phyloP scores from a whole-genome alignment of 176 grass and related monocot genomes.

The Microstegium vimineum region DNA sequence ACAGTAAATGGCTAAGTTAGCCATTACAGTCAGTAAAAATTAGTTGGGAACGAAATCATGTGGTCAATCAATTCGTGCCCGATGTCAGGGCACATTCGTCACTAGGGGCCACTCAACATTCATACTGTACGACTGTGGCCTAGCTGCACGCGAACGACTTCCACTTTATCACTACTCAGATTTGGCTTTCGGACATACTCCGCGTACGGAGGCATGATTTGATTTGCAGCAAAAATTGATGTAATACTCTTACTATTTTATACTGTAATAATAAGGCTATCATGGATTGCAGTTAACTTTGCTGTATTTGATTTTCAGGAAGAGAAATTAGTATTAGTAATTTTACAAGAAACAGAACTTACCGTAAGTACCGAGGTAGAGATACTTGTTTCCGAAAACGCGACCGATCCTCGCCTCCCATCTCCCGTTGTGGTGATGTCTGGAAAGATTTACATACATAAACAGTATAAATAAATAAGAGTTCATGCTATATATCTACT shows the following conservation, averaged over 20 bases:
- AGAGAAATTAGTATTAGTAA: background rate
- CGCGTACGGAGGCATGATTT: background rate
- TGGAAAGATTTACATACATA: background rate
- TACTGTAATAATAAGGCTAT: too few species aligned
- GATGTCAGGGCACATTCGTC: slow-evolving; percentile 25
- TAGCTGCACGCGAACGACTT: background rate
- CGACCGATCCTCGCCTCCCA: slow-evolving; percentile 76
- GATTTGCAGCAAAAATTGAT: background rate
- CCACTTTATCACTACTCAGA: slow-evolving; percentile 12
- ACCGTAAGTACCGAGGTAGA: slow-evolving; percentile 79
- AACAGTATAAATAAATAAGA: background rate
- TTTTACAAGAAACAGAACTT: background rate
- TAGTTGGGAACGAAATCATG: slow-evolving; percentile 34
- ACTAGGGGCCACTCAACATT: background rate
- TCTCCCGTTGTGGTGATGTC: slow-evolving; percentile 71
- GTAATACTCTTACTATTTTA: background rate
- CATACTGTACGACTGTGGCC: background rate
- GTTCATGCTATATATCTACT: background rate
- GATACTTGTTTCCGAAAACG: slow-evolving; percentile 71
- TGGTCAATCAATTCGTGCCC: background rate
- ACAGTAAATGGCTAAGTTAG: too few species aligned
- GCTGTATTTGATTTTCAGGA: background rate
- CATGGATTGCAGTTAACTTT: background rate
- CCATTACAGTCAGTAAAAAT: slow-evolving; percentile 15
- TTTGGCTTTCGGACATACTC: slow-evolving; percentile 9